phyloP scores from a whole-genome alignment of 169 alveolate genomes.

The Eimeria acervulina region DNA sequence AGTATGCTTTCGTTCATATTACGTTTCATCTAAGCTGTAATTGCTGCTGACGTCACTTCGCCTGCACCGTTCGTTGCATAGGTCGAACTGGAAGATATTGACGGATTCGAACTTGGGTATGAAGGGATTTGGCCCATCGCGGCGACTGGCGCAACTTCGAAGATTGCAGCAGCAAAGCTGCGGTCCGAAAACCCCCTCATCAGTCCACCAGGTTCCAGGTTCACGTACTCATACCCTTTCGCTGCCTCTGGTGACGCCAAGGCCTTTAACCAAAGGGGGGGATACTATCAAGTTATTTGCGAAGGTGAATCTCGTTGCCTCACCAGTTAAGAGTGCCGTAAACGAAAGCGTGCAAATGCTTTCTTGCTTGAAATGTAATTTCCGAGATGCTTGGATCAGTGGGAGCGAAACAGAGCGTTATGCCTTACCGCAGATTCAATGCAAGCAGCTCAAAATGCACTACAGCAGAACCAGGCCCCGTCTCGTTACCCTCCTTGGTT shows the following conservation, averaged over 20 bases:
- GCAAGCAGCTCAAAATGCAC: slow-evolving; percentile 26
- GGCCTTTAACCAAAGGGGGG: slow-evolving; percentile 46
- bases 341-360: background rate
- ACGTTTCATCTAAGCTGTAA: too few relatives aligned
- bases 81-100: slow-evolving; percentile 40
- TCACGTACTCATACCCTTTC: slow-evolving; percentile 63
- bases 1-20: background rate
- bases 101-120: slow-evolving; percentile 58
- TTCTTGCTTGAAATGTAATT: background rate
- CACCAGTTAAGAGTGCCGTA: background rate
- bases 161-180: slow-evolving; percentile 48
- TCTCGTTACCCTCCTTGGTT: slow-evolving; percentile 80
- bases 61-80: background rate
- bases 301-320: slow-evolving; percentile 10
- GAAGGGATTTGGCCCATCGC: slow-evolving; percentile 68
- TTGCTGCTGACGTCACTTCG: too few relatives aligned
- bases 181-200: slow-evolving; percentile 61
- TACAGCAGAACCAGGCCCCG: slow-evolving; percentile 65
- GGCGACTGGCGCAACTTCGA: slow-evolving; percentile 32
- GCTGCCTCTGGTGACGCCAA: slow-evolving; percentile 19
- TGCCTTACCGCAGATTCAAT: slow-evolving; percentile 31
- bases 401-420: background rate
- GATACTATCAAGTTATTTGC: slow-evolving; percentile 67
- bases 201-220: slow-evolving; percentile 37
- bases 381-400: background rate